phyloP scores from a whole-genome alignment of 768 basidiomycete genomes.

The Xerocomellus intermedius region DNA sequence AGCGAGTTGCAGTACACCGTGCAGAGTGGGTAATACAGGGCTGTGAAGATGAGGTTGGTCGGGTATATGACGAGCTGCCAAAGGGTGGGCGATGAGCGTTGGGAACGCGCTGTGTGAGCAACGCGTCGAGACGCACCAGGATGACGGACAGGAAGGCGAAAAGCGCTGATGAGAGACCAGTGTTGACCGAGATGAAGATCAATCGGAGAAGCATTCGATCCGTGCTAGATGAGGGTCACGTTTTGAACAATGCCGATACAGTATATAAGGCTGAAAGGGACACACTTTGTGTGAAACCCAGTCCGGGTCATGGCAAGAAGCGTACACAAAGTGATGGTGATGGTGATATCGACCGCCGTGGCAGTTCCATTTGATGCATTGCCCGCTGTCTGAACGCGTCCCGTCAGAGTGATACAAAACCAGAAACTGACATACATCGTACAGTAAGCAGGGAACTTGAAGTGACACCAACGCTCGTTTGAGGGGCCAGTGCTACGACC shows the following conservation, averaged over 20 bases:
- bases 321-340: slow-evolving; percentile 21
- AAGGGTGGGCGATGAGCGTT: background rate
- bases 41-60: slow-evolving; percentile 21
- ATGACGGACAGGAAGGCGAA: slow-evolving; percentile 22
- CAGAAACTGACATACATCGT: background rate
- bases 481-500: slow-evolving; percentile 8
- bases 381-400: slow-evolving; percentile 11
- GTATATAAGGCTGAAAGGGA: background rate
- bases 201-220: slow-evolving; percentile 25
- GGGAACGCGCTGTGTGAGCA: background rate
- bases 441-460: slow-evolving; percentile 21
- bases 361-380: slow-evolving; percentile 14
- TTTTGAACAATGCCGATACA: background rate
- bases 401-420: slow-evolving; percentile 1
- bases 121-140: slow-evolving; percentile 16
- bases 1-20: slow-evolving; percentile 35
- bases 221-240: slow-evolving; percentile 14
- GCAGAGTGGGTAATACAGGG: slow-evolving; percentile 33
- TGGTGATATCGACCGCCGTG: slow-evolving; percentile 16
- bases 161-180: slow-evolving; percentile 24
- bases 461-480: slow-evolving; percentile 17
- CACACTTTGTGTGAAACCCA: too few relatives aligned
- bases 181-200: slow-evolving; percentile 27
- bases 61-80: slow-evolving; percentile 25
- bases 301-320: slow-evolving; percentile 26